Evolutionary conservation across 2,329 filamentous ascomycete species (phyloP).

Genomic region (Aspergillus awamori): DNA sequence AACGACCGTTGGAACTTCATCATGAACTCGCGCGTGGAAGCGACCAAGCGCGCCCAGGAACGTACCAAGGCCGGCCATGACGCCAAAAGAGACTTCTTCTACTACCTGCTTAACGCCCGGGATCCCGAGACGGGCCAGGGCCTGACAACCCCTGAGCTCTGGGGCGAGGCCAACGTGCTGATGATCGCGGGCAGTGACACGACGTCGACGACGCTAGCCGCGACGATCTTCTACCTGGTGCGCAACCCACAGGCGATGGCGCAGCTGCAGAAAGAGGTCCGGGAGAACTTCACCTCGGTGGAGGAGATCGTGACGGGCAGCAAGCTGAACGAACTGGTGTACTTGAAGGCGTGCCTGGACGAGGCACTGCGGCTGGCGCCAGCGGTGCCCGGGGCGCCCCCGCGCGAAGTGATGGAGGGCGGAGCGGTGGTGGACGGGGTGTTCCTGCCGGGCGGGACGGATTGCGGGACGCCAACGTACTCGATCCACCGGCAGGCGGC

Average conservation of each 20-base stretch:
- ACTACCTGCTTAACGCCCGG: constrained; percentile 70
- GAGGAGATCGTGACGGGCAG: constrained; percentile 43
- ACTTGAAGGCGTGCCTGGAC: constrained; percentile 47
- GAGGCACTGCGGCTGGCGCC: constrained; percentile 47
- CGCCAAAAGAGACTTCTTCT: constrained; percentile 74
- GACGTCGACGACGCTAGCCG: constrained; percentile 64
- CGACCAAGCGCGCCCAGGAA: constrained; percentile 65
- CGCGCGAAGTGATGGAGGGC: constrained; percentile 43
- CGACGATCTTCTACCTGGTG: constrained; percentile 45
- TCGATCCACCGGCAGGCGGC: constrained; percentile 67
- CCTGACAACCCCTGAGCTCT: constrained; percentile 67
- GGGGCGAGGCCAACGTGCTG: constrained; percentile 71
- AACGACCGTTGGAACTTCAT: constrained; percentile 70
- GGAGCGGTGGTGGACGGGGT: constrained; percentile 43
- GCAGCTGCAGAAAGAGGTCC: constrained; percentile 40
- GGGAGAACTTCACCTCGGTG: constrained; percentile 36
- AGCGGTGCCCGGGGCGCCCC: constrained; percentile 42
- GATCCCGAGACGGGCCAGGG: constrained; percentile 71
- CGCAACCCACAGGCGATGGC: constrained; percentile 36
- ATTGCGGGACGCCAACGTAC: constrained; percentile 69
- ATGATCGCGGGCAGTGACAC: constrained; percentile 74
- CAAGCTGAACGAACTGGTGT: constrained; percentile 40
- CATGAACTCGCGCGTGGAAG: constrained; percentile 68
- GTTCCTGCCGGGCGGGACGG: constrained; percentile 54
- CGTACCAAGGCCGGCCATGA: constrained; percentile 61